Percentiles rank a stretch among this genome's conserved stretches.
Conservation (phyloP, 306 rosid species). For the Astragalus membranaceus region DNA sequence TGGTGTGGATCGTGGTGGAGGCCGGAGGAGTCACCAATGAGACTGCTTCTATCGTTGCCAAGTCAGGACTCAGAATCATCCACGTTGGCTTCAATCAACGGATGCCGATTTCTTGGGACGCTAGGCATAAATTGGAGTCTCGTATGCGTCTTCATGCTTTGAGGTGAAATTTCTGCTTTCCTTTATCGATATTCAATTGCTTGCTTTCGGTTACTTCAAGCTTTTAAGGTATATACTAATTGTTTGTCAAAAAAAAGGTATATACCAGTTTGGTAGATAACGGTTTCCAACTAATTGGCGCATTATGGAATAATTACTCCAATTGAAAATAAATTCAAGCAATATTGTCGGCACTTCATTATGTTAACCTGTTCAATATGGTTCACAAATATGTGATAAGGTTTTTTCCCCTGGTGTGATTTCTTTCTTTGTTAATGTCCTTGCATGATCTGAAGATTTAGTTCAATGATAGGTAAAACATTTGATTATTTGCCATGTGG, state of each 20-base stretch:
- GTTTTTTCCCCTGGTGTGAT: neutral
- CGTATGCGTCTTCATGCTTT: constrained; percentile 82
- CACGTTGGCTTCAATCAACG: constrained; percentile 60
- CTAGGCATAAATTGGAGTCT: constrained; percentile 70
- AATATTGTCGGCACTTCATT: neutral
- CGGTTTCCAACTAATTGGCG: neutral
- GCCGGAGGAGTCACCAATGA: constrained; percentile 82
- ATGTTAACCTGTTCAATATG: neutral
- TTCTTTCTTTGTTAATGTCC: neutral
- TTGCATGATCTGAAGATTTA: constrained; percentile 1
- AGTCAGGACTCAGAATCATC: constrained; percentile 61
- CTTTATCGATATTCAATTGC: no score
- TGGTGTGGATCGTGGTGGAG: constrained; percentile 92
- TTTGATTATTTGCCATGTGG: constrained; percentile 30
- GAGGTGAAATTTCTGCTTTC: constrained; percentile 31
- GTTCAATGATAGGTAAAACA: constrained; percentile 14
- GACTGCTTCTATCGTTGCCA: constrained; percentile 65
- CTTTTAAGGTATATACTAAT: no score
- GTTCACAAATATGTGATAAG: neutral
- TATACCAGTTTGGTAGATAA: neutral
- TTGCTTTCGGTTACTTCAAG: no score
- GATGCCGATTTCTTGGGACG: constrained; percentile 84
- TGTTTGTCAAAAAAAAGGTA: neutral
- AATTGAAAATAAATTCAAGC: neutral
- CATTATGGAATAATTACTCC: neutral